Evolutionary conservation across 768 basidiomycete genomes (phyloP).

Genomic region (Hemileccinum rubropunctum): DNA sequence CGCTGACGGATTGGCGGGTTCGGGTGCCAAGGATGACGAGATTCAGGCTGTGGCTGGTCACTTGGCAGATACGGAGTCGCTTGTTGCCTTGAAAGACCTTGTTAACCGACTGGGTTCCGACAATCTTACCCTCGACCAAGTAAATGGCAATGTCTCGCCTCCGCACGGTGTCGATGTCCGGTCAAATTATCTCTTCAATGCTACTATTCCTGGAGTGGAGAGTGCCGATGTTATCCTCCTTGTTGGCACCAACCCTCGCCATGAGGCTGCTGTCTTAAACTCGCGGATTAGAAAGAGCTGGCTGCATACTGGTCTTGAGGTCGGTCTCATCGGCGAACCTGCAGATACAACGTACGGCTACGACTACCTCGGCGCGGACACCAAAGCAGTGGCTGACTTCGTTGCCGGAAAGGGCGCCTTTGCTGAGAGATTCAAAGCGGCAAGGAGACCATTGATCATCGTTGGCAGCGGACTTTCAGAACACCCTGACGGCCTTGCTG

Average conservation of each 20-base stretch:
- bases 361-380: constrained; percentile 79
- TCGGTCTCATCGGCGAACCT: constrained; percentile 87
- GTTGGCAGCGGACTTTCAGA: constrained; percentile 87
- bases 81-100: constrained; percentile 92
- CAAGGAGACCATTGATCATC: constrained; percentile 90
- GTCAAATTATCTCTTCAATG: constrained; percentile 96
- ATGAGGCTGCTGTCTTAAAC: constrained; percentile 96
- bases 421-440: constrained; percentile 80
- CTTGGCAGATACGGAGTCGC: constrained; percentile 89
- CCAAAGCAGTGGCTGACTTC: constrained; percentile 75
- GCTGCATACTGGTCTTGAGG: constrained; percentile 82
- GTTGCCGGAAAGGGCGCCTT: constrained; percentile 76
- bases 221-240: constrained; percentile 90
- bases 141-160: constrained; percentile 63
- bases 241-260: constrained; percentile 94
- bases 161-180: constrained; percentile 85
- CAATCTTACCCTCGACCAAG: constrained; percentile 81
- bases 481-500: constrained; percentile 77
- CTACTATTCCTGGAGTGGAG: constrained; percentile 87
- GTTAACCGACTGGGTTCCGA: constrained; percentile 93
- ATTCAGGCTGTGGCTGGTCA: constrained; percentile 94
- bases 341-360: constrained; percentile 93
- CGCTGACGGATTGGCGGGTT: constrained; percentile 69
- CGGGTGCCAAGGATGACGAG: constrained; percentile 86
- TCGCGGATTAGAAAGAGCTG: constrained; percentile 95